Base-by-base conservation (phyloP, 2,329 filamentous ascomycete species). In the Teratosphaeria viscida region DNA sequence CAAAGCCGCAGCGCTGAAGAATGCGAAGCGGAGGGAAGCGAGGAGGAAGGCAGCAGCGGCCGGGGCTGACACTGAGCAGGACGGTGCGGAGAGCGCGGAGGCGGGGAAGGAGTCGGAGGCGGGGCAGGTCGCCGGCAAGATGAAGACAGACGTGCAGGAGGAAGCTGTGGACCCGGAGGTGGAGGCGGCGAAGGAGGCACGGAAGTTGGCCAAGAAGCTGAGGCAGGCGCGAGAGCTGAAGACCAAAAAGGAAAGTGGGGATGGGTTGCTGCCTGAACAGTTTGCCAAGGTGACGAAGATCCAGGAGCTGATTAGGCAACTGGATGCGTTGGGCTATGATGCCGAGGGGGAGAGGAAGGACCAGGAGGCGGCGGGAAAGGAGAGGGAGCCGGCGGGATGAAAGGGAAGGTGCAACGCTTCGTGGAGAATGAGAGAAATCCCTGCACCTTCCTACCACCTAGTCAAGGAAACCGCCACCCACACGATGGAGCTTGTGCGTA, bases 261-360 rank as follows among this genome's bases (percentile, higher is more conserved):
- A 90, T 71, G 81, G 84, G 4, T 76, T 99, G 62, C 79, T 97
- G 29, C 92, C 92, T 0, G 94, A 99, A 77, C 94, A 99, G 77
- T 87, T 97, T 64, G 91, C 92, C 67, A 99, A 99, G 78, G 90
- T 99, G 59, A 95, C 96, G 73, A 95, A 94, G 75, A 96, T 99
- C 72, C 90, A 90, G 63, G 94, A 99, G 77, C 81, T 99, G 56
- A 86, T 96, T 60, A 84, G 91, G 12, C 92, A 97, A 72, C 77
- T 99, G 59, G 89, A 95, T 68, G 82, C 83, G 2, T 79, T 99
- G 32, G 92, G 92, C 0, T 90, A 97, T 63, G 88, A 95, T 72
- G 76, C 83, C 0, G 88, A 95, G 10, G 90, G 87, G 2, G 88
- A 92, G 62, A 81, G 79, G 67, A 63, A 63, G 56, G 35, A 54